phyloP scores from a whole-genome alignment of 2,329 filamentous ascomycete species.

The Epichloe gansuensis region DNA sequence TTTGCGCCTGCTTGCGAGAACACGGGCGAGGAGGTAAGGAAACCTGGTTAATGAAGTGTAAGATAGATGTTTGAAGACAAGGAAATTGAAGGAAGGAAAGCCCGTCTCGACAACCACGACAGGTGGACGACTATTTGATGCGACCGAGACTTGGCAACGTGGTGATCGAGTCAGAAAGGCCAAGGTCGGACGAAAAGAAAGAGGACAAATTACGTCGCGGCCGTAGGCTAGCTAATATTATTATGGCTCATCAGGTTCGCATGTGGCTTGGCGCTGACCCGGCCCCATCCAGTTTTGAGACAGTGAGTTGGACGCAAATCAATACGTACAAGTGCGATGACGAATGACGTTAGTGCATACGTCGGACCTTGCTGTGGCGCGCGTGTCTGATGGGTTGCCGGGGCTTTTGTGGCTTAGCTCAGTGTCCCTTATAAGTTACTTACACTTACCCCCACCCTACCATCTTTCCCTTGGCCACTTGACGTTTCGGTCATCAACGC shows the following conservation, averaged over 20 bases:
- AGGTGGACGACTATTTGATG: slow-evolving; percentile 13
- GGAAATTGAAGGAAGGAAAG: neutral
- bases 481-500: neutral
- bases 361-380: too few relatives aligned
- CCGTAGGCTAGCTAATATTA: neutral
- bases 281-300: neutral
- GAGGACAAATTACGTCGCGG: slow-evolving; percentile 4
- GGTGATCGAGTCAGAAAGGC: neutral
- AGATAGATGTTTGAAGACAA: slow-evolving; percentile 2
- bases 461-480: neutral
- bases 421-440: too few relatives aligned
- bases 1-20: neutral
- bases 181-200: neutral
- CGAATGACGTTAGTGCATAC: too few relatives aligned
- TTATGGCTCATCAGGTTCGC: neutral
- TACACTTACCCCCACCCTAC: too few relatives aligned
- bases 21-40: neutral
- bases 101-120: neutral
- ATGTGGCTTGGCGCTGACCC: neutral
- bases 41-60: neutral
- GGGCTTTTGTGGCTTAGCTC: neutral
- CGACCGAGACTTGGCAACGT: slow-evolving; percentile 2
- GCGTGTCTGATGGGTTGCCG: too few relatives aligned
- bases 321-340: too few relatives aligned
- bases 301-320: too few relatives aligned